Conservation (phyloP, 2,329 filamentous ascomycete genomes). For the Pseudogymnoascus sp. region DNA sequence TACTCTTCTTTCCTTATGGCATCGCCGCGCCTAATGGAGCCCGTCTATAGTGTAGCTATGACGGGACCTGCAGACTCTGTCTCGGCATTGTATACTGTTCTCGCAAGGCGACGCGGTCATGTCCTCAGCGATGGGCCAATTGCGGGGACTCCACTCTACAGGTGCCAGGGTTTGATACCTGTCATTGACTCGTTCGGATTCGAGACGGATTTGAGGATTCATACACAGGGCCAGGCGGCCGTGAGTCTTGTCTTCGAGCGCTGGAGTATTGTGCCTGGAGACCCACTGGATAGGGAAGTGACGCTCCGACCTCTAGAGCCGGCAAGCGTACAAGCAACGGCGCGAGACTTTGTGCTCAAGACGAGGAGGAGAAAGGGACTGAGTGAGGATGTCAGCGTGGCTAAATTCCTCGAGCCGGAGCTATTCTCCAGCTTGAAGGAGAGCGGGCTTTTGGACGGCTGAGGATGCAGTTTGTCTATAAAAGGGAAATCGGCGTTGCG, state of each 20-base stretch:
- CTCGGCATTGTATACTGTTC: slow-evolving; percentile 80
- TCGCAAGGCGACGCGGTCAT: slow-evolving; percentile 80
- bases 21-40: slow-evolving; percentile 92
- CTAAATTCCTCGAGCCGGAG: slow-evolving; percentile 93
- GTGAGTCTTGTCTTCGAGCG: slow-evolving; percentile 89
- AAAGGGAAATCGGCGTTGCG: slow-evolving; percentile 7
- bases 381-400: slow-evolving; percentile 89
- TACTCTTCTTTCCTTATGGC: slow-evolving; percentile 98
- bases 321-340: slow-evolving; percentile 78
- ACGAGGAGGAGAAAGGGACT: slow-evolving; percentile 87
- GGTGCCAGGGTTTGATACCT: slow-evolving; percentile 81
- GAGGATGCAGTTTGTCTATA: neutral
- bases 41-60: slow-evolving; percentile 86
- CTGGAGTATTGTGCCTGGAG: slow-evolving; percentile 92
- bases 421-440: slow-evolving; percentile 82
- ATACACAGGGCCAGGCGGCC: slow-evolving; percentile 86
- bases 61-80: slow-evolving; percentile 86
- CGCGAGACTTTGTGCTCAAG: slow-evolving; percentile 93
- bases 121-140: slow-evolving; percentile 91
- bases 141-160: slow-evolving; percentile 87
- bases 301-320: slow-evolving; percentile 78
- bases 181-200: slow-evolving; percentile 98
- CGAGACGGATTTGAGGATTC: slow-evolving; percentile 92
- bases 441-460: slow-evolving; percentile 70
- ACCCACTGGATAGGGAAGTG: slow-evolving; percentile 83